A percentile compares a stretch with the other conserved stretches of the same genome.
These are phyloP conservation scores for Pseudogymnoascus pannorum DNA, from an alignment of 2,329 filamentous ascomycete species.

Conservation along the genomic window DNA sequence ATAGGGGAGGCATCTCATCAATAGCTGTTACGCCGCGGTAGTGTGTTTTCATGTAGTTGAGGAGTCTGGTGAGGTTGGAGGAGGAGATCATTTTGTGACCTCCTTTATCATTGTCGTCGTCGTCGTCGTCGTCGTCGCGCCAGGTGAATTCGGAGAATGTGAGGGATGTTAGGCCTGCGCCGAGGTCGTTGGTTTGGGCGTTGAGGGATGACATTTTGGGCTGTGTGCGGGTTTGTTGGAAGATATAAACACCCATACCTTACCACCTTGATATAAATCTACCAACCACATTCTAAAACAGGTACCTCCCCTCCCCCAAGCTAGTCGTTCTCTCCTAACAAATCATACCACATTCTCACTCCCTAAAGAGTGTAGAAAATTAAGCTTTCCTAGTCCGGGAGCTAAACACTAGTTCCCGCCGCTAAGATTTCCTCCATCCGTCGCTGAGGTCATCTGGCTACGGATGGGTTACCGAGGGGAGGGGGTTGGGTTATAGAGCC, in stretches of 20 bases:
- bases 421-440: neutral
- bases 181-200: neutral
- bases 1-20: neutral
- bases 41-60: neutral
- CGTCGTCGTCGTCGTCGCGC: neutral
- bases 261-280: no score
- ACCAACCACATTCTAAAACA: no score
- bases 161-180: neutral
- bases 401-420: neutral
- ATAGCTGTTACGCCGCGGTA: neutral
- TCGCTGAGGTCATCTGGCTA: neutral
- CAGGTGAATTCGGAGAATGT: neutral
- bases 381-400: neutral
- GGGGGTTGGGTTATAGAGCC: no score
- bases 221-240: neutral
- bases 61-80: neutral
- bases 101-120: no score
- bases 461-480: no score
- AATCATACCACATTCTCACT: no score
- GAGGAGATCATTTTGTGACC: neutral
- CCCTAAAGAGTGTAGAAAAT: no score
- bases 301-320: no score
- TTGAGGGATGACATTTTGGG: neutral
- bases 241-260: no score
- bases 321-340: no score